Evolutionary conservation across 441 rosid species (phyloP), one percentile per base, ranked within the genome.

Genomic region (Aquilaria agallochum): DNA sequence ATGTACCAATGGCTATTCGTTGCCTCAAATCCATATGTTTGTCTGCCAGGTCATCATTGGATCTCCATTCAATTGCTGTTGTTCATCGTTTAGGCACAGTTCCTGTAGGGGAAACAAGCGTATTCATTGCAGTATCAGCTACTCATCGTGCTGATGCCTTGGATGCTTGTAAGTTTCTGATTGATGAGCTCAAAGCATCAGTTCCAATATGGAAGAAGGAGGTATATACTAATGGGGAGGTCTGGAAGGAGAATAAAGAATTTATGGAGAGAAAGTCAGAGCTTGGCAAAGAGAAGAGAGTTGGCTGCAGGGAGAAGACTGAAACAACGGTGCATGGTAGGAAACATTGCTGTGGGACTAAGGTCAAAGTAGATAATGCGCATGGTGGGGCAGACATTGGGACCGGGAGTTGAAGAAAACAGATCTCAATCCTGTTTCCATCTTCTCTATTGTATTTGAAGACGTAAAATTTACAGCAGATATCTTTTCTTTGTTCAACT

Each of bases 141-240:
- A 89, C 84, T 74, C 98, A 90, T 73, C 85, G 95, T 46, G 85
- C 64, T 0, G 90, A 88, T 83, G 83, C 91, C 5, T 75, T 93
- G 42, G 93, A 88, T 57, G 96, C 95, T 52, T 90, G 96, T 68
- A 83, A 85, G 72, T 93, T 80, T 73, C 31, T 87, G 68, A 90
- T 87, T 11, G 92, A 88, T 2, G 97, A 90, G 72, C 50, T 93
- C 53, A 93, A 93, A 76, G 96, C 96, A 5, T 68, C 95, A 2
- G 96, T 88, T 63, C 97, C 96, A 0, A 85, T 87, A 50, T 93
- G 97, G 96, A 90, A 93, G 83, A 85, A 93, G 72, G 96, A 94
- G 74, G 87, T 94, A 45, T 90, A 94, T 66, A 62, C 85, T n/a
- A 81, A 85, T 62, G 98, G 97, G 48, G 95, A 90, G 68, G 69